Conservation (phyloP, 768 basidiomycete species). For the Termitomyces sp. region DNA sequence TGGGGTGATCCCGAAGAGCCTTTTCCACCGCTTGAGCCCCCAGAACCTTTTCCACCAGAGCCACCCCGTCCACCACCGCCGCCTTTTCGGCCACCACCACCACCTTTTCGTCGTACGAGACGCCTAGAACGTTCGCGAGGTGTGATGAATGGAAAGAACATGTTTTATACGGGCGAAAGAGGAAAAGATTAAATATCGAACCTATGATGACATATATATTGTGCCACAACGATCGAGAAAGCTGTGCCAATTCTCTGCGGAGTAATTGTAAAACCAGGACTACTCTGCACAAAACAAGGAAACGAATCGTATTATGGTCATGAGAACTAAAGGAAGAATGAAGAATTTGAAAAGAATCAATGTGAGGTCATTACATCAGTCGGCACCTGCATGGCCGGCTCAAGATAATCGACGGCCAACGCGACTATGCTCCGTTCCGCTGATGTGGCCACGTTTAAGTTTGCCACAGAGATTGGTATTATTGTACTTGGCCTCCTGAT, state of each 20-base stretch:
- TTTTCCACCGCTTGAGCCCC: constrained; percentile 13
- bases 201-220: neutral
- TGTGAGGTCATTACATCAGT: too few species aligned
- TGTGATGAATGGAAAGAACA: constrained; percentile 5
- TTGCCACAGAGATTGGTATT: too few species aligned
- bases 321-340: too few species aligned
- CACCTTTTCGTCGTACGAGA: constrained; percentile 7
- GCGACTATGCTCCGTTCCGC: too few species aligned
- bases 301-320: neutral
- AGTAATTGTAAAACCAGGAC: fast-evolving
- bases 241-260: neutral
- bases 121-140: neutral
- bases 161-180: neutral
- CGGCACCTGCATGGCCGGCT: too few species aligned
- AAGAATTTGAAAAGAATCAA: too few species aligned
- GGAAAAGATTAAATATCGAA: neutral
- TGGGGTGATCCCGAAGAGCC: constrained; percentile 12
- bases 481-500: neutral
- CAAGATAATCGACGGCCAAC: too few species aligned
- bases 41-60: constrained; percentile 17
- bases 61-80: constrained; percentile 9
- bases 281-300: neutral
- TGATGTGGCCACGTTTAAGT: too few species aligned
- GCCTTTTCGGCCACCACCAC: neutral
- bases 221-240: neutral